Base-by-base conservation (phyloP, 2,329 filamentous ascomycete species). In the Ceratocystis destructans region DNA sequence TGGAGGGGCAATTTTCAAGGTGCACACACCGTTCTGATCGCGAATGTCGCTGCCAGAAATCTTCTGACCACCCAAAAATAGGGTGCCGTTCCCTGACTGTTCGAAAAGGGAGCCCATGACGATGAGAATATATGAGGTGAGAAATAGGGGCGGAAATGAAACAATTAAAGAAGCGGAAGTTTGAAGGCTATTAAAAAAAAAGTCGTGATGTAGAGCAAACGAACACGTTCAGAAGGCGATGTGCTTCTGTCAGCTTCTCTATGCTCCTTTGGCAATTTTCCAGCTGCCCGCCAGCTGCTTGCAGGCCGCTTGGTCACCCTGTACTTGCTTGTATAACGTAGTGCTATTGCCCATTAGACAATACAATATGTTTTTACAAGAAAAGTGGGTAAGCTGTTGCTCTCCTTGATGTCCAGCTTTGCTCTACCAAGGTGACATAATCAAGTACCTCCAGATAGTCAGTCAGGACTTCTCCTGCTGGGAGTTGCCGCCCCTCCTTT, bases 21-120 rank as follows among this genome's bases (percentile, higher is more conserved):
- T 66, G 31, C 68, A 70, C 75, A 75, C 80, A 89, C 89, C 88
- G 82, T 96, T 97, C 79, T 97, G 92, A 76, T 99, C 94, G 75
- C 94, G 85, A 76, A 99, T 96, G 79, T 99, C 94, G 73, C 90
- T 82, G 71, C 94, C 94, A 72, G 90, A 96, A 77, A 97, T 96
- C 85, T 99, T 99, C 79, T 90, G 87, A 75, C 94, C 94, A 72
- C 94, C 94, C 70, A 99, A 84, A 81, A 99, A 99, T 73, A 99
- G 83, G 73, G 91, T 96, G 77, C 95, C 94, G 75, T 96, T 95
- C 75, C 92, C 85, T 74, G 91, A 88, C 79, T 94, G 89, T 79
- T 96, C 91, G 75, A 97, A 99, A 78, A 99, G 91, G 75, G 90
- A 89, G 77, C 90, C 87, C 94, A 99, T 99, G 70, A 69, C 73